phyloP scores from a whole-genome alignment of 306 rosid genomes.

The Cucumis cinereus region DNA sequence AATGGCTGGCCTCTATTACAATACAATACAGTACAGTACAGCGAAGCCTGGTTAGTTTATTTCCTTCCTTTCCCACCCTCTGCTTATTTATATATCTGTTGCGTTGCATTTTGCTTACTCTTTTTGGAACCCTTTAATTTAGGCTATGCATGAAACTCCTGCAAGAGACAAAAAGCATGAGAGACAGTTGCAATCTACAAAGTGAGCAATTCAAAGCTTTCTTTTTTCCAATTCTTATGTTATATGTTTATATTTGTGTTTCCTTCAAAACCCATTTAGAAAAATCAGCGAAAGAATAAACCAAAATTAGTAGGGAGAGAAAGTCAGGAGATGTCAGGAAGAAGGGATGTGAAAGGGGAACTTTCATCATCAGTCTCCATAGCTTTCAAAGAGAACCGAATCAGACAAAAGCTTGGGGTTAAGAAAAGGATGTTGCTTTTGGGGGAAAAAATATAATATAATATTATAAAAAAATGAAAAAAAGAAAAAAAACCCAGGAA shows the following conservation, averaged over 20 bases:
- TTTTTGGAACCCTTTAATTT: conserved; percentile 49
- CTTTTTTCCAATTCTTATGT: neutral
- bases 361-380: conserved; percentile 48
- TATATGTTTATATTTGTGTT: conserved; percentile 12
- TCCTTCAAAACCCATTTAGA: conserved; percentile 18
- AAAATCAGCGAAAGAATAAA: conserved; percentile 22
- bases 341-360: conserved; percentile 26
- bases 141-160: conserved; percentile 82
- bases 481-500: conserved; percentile 68
- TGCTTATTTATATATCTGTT: neutral
- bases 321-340: conserved; percentile 26
- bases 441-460: neutral
- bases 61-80: neutral
- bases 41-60: neutral
- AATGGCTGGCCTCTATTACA: neutral
- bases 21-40: neutral
- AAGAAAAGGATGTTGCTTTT: conserved; percentile 40
- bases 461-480: conserved; percentile 4
- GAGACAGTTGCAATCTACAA: conserved; percentile 45
- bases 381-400: conserved; percentile 74
- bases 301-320: conserved; percentile 14
- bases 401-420: conserved; percentile 66
- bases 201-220: conserved; percentile 25
- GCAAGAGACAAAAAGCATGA: conserved; percentile 75
- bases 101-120: neutral